Base-by-base conservation (phyloP, 768 basidiomycete genomes). In the Pholiota molesta region DNA sequence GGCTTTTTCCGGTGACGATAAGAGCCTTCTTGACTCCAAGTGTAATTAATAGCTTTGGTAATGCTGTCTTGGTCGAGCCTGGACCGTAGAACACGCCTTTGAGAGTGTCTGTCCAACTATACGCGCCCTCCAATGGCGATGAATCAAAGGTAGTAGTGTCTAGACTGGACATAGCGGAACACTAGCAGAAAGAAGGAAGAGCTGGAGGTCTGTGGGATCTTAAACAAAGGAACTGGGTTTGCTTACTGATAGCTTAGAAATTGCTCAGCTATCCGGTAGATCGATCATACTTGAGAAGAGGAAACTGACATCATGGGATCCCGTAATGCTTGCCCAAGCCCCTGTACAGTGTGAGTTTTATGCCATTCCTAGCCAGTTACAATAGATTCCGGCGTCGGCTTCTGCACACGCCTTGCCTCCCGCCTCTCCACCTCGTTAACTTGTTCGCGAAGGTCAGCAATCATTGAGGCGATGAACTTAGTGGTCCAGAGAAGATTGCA, bases 61-160 rank as follows among this genome's bases (percentile, higher is more conserved):
- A 80, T 11, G 88, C 87, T 0, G 83, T 86, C 54, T 71, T 77
- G 39, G 86, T 72, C 37, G 81, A 86, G 29, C 90, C 89, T 47
- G 91, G 89, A 2, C 92, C 92, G 70, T 91, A 93, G 68, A 86
- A 82, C 17, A 93, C 75, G 19, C 82, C 83, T 62, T 87, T 87
- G 62, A 93, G 78, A 1, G 87, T 86, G 66, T 89, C 85, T 0
- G 85, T 85, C 79, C 84, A 91, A 23, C 81, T 77, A 69, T 92
- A 94, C 21, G 75, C 86, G 19, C 91, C 91, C 44, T 77, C 71
- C 39, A 81, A 64, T 56, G 70, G 59, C 49, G 73, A 70, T 33
- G 68, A 57, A 51, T 63, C 62, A 51, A 64, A 39, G 11, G 60
- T 57, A 16, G 68, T 60, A 31, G 69, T 45, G 49, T 72, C 72